Evolutionary conservation across 1,284 basidiomycete genomes (phyloP).

Genomic region (Chondrostereum purpureum): DNA sequence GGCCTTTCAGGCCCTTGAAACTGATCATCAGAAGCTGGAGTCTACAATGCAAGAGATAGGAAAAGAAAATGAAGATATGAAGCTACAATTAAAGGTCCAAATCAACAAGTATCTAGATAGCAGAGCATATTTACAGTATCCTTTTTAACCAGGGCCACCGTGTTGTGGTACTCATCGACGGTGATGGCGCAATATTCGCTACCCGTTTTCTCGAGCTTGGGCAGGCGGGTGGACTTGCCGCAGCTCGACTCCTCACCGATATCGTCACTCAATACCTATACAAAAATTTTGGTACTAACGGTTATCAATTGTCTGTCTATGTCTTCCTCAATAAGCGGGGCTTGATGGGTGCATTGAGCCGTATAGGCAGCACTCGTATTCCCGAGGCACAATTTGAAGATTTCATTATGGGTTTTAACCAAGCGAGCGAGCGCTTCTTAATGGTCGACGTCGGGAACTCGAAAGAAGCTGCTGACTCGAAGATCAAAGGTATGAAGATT

Average conservation of each 20-base stretch:
- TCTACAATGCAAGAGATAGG: conserved; percentile 25
- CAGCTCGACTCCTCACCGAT: conserved; percentile 34
- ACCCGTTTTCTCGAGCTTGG: conserved; percentile 32
- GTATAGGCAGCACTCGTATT: conserved; percentile 47
- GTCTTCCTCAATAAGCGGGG: conserved; percentile 42
- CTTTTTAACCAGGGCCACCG: conserved; percentile 42
- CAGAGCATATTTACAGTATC: conserved; percentile 6
- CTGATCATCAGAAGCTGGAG: conserved; percentile 26
- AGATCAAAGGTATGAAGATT: conserved; percentile 56
- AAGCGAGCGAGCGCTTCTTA: conserved; percentile 38
- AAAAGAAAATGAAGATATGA: conserved; percentile 29
- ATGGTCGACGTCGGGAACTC: conserved; percentile 50
- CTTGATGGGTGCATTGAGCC: conserved; percentile 43
- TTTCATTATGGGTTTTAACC: conserved; percentile 42
- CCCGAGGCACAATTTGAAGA: conserved; percentile 33
- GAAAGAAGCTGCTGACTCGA: conserved; percentile 51
- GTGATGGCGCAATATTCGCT: conserved; percentile 37
- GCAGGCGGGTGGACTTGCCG: conserved; percentile 30
- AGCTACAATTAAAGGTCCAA: conserved; percentile 34
- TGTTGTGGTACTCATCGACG: conserved; percentile 18
- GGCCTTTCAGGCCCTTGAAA: conserved; percentile 29
- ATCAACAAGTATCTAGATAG: conserved; percentile 2
- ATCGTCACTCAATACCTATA: conserved; percentile 39
- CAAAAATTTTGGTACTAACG: conserved; percentile 29
- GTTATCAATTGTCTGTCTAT: conserved; percentile 34